Evolutionary conservation across 306 rosid genomes (phyloP).

Genomic region (Vicia faba): DNA sequence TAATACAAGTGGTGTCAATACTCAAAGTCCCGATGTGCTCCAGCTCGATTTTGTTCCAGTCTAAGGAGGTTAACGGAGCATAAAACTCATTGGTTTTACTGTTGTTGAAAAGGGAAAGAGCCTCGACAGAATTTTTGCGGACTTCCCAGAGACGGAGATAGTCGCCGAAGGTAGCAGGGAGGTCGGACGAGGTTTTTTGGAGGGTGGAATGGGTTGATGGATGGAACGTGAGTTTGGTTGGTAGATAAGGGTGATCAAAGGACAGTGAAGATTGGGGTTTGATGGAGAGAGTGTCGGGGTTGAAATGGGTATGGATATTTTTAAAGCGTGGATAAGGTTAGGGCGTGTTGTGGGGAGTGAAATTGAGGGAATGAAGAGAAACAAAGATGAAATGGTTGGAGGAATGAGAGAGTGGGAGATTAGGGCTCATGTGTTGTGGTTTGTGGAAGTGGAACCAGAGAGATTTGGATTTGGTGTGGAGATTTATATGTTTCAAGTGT

Average conservation of each 20-base stretch:
- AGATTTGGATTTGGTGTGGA: constrained; percentile 30
- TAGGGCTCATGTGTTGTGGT: constrained; percentile 22
- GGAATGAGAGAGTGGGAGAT: neutral
- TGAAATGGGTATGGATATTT: constrained; percentile 43
- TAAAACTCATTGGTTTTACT: constrained; percentile 83
- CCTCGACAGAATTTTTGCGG: constrained; percentile 60
- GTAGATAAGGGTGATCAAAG: constrained; percentile 94
- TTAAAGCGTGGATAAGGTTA: neutral
- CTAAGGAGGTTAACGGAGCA: constrained; percentile 94
- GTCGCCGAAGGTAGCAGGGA: constrained; percentile 96
- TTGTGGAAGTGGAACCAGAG: neutral
- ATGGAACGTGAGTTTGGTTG: constrained; percentile 96
- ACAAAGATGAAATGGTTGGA: neutral
- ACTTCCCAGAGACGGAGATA: constrained; percentile 97
- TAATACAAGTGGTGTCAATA: constrained; percentile 92
- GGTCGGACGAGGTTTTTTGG: constrained; percentile 47
- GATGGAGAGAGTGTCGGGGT: constrained; percentile 62
- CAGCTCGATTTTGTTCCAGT: constrained; percentile 92
- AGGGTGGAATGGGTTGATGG: constrained; percentile 53
- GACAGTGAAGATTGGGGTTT: constrained; percentile 66
- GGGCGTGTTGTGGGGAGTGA: neutral
- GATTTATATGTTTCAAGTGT: constrained; percentile 81
- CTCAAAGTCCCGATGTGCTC: constrained; percentile 81
- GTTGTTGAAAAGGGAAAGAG: constrained; percentile 77
- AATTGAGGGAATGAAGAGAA: neutral